phyloP scores from a whole-genome alignment of 2,329 filamentous ascomycete genomes.

The Xylaria digitata region DNA sequence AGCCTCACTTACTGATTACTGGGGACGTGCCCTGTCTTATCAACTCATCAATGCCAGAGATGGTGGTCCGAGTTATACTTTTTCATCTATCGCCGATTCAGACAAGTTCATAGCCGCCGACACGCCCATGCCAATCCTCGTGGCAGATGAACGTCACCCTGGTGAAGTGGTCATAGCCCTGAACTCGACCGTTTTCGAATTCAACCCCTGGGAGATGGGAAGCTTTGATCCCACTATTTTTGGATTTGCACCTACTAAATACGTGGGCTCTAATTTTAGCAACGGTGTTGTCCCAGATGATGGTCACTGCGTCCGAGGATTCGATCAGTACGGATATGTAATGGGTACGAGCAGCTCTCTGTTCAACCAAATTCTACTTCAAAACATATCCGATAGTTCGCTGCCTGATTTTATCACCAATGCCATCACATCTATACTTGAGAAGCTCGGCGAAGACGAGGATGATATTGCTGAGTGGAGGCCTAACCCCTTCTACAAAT shows the following conservation, averaged over 20 bases:
- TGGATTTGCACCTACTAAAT: conserved; percentile 77
- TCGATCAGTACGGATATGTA: conserved; percentile 84
- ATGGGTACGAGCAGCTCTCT: conserved; percentile 88
- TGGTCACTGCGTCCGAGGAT: conserved; percentile 77
- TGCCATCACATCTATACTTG: conserved; percentile 64
- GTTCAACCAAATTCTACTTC: conserved; percentile 82
- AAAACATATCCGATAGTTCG: conserved; percentile 63
- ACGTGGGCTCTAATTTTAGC: conserved; percentile 78
- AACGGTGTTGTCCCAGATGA: conserved; percentile 66
- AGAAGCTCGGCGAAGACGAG: conserved; percentile 65
- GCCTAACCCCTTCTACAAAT: conserved; percentile 81
- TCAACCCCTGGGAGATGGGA: conserved; percentile 84
- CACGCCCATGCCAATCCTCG: conserved; percentile 78
- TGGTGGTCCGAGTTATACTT: conserved; percentile 77
- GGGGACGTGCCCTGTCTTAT: conserved; percentile 76
- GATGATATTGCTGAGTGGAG: conserved; percentile 79
- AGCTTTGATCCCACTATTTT: conserved; percentile 78
- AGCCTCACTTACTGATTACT: conserved; percentile 77
- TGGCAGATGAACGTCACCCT: conserved; percentile 75
- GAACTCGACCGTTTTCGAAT: conserved; percentile 82
- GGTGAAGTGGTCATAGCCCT: conserved; percentile 69
- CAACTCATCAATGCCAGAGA: conserved; percentile 75
- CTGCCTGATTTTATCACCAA: conserved; percentile 62
- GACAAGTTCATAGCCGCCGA: conserved; percentile 71
- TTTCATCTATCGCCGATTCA: conserved; percentile 75